A percentile compares a stretch with the other conserved stretches of the same genome.
These are phyloP conservation scores for Saposhnikovia divaricata DNA, from an alignment of 129 eudicot genomes.

Conservation along the genomic window DNA sequence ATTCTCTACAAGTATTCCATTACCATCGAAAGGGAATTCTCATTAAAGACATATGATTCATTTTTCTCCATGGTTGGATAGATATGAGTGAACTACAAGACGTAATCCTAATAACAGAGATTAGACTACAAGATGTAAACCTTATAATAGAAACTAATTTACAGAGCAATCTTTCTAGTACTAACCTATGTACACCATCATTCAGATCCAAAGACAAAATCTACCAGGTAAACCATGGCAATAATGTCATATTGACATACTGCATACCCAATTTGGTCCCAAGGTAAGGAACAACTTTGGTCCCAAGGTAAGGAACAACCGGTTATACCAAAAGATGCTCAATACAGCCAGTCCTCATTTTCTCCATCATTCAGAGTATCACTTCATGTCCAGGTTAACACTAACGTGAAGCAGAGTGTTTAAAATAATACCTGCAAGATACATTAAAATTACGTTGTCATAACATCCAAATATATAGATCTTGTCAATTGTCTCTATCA, in stretches of 20 bases:
- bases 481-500: not conserved
- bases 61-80: not conserved
- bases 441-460: not conserved
- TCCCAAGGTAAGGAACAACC: too few relatives aligned
- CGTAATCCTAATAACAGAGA: not conserved
- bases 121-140: not conserved
- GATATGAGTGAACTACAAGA: not conserved
- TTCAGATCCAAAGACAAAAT: not conserved
- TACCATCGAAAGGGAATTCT: not conserved
- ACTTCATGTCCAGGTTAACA: not conserved
- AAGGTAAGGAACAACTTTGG: too few relatives aligned
- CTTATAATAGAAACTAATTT: not conserved
- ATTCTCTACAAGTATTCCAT: not conserved
- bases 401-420: constrained; percentile 22
- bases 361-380: not conserved
- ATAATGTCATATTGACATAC: not conserved
- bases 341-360: not conserved
- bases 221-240: not conserved
- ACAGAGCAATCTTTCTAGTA: not conserved
- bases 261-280: too few relatives aligned
- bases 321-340: too few relatives aligned
- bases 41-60: not conserved
- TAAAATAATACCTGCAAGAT: constrained; percentile 37
- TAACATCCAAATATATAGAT: not conserved
- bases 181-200: not conserved